Conservation (phyloP, 768 basidiomycete genomes). For the Kwoniella sp. region DNA sequence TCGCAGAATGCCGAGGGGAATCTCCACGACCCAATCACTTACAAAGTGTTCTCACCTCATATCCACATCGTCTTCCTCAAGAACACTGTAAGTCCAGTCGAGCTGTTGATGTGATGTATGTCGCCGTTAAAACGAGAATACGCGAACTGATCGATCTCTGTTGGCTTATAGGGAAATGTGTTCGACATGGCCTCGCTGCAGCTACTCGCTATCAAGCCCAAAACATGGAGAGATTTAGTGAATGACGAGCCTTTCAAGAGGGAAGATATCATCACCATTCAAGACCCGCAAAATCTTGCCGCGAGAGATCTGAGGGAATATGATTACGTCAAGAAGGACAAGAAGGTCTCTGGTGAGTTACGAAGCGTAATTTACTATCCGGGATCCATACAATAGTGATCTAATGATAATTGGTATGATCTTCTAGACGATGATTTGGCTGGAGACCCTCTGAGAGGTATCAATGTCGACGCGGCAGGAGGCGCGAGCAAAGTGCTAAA, state of each 20-base stretch:
- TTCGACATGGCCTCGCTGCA: constrained; percentile 55
- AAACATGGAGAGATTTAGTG: constrained; percentile 74
- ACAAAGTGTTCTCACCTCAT: constrained; percentile 95
- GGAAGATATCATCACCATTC: constrained; percentile 87
- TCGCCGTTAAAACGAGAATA: no score
- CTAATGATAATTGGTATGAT: no score
- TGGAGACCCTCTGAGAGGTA: constrained; percentile 53
- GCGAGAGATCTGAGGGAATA: constrained; percentile 57
- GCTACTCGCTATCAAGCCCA: constrained; percentile 54
- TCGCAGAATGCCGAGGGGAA: constrained; percentile 76
- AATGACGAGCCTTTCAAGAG: constrained; percentile 82
- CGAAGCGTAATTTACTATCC: no score
- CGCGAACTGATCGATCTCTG: no score
- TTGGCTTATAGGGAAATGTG: constrained; percentile 46
- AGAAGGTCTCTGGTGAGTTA: constrained; percentile 50
- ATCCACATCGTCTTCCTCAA: constrained; percentile 92
- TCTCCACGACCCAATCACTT: constrained; percentile 93
- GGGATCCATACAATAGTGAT: no score
- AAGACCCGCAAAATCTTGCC: constrained; percentile 60
- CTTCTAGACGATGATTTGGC: constrained; percentile 43
- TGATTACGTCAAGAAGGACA: constrained; percentile 58
- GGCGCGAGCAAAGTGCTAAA: constrained; percentile 56
- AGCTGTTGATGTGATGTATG: constrained; percentile 8
- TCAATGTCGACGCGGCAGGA: constrained; percentile 58
- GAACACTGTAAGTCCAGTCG: constrained; percentile 69